Conservation (phyloP, 768 basidiomycete species). For the Amanita rubescens region DNA sequence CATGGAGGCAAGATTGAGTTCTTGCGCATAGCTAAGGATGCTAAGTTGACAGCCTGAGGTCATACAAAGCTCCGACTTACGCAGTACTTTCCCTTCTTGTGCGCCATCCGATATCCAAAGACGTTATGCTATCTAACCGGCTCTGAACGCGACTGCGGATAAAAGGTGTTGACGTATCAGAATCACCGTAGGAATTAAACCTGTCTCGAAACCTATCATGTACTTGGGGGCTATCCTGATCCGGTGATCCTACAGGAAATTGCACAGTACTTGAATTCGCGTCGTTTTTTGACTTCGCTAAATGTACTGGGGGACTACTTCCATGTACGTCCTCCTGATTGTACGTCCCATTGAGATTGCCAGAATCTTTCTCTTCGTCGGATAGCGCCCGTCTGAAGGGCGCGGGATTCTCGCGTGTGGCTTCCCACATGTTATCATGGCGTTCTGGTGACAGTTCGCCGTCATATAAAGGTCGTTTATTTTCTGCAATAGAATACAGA, state of each 20-base stretch:
- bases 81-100: conserved; percentile 85
- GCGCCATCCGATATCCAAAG: conserved; percentile 72
- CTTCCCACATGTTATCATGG: conserved; percentile 40
- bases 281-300: conserved; percentile 45
- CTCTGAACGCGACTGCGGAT: conserved; percentile 83
- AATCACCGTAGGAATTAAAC: conserved; percentile 68
- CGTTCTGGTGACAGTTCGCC: conserved; percentile 43
- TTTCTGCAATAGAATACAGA: conserved; percentile 78
- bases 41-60: conserved; percentile 5
- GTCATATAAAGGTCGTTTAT: conserved; percentile 45
- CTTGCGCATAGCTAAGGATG: conserved; percentile 61
- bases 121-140: conserved; percentile 50
- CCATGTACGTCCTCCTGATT: conserved; percentile 36
- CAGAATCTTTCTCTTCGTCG: conserved; percentile 68
- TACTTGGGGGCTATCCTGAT: conserved; percentile 56
- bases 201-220: conserved; percentile 45
- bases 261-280: conserved; percentile 64
- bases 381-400: conserved; percentile 70
- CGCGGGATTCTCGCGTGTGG: conserved; percentile 48
- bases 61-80: conserved; percentile 37
- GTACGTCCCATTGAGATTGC: conserved; percentile 33
- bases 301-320: conserved; percentile 47
- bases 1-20: conserved; percentile 83
- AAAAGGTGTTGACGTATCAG: conserved; percentile 68
- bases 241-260: conserved; percentile 76